Percentiles rank a stretch among this genome's conserved stretches.
Evolutionary conservation across 768 basidiomycete genomes (phyloP).

Genomic region (Xerocomellus intermedius): DNA sequence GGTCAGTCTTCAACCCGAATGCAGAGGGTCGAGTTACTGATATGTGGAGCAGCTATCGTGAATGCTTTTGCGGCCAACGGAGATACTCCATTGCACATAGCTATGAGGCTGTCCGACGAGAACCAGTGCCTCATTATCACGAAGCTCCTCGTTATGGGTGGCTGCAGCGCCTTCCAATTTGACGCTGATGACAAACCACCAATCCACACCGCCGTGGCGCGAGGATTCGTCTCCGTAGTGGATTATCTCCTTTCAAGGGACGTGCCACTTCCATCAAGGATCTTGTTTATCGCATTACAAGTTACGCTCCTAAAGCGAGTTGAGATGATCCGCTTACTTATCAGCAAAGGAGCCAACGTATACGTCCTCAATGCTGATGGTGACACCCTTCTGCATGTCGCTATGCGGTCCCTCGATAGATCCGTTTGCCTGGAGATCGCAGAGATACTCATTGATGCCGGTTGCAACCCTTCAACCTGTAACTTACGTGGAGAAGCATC

Average conservation of each 20-base stretch:
- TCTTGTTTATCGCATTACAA: not conserved
- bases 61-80: not conserved
- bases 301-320: not conserved
- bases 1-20: not conserved
- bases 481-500: not conserved
- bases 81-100: conserved; percentile 7
- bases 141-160: not conserved
- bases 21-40: not conserved
- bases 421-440: not conserved
- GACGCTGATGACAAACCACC: conserved; percentile 2
- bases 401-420: not conserved
- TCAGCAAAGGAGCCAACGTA: not conserved
- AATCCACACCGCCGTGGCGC: not conserved
- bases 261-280: not conserved
- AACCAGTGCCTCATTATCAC: not conserved
- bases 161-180: not conserved
- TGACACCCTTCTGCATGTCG: not conserved
- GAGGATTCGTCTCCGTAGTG: not conserved
- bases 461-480: not conserved
- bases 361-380: not conserved
- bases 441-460: not conserved
- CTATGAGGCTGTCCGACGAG: conserved; percentile 1
- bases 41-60: not conserved
- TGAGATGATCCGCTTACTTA: conserved; percentile 1
- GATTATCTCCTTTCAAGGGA: not conserved